A percentile compares a stretch with the other conserved stretches of the same genome.
phyloP scores from a whole-genome alignment of 306 rosid species.

The Vicia villosa region DNA sequence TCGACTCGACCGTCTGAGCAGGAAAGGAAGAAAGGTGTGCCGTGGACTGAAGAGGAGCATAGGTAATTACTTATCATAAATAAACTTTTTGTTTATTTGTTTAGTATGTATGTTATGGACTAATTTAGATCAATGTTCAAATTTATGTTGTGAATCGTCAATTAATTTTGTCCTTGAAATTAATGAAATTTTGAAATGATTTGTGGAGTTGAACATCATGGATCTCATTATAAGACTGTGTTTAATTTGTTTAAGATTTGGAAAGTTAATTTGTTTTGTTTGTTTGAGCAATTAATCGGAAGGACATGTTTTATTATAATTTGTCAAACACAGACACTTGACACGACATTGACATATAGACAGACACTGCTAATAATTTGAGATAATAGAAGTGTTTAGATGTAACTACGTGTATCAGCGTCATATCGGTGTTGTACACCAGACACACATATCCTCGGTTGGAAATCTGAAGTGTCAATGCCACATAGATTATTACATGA shows the following conservation, averaged over 20 bases:
- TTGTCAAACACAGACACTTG: not conserved
- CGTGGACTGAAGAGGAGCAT: constrained; percentile 95
- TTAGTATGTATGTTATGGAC: not conserved
- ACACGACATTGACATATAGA: not conserved
- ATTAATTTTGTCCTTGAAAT: not conserved
- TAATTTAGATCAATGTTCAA: constrained; percentile 21
- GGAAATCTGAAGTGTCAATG: not conserved
- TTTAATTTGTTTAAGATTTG: not conserved
- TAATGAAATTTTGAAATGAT: not conserved
- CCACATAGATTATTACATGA: not conserved
- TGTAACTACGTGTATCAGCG: not conserved
- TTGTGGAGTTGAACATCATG: not conserved
- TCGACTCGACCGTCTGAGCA: constrained; percentile 69
- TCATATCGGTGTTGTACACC: not conserved
- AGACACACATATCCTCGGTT: not conserved
- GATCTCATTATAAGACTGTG: not conserved
- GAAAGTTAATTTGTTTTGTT: constrained; percentile 27
- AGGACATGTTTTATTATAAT: not conserved
- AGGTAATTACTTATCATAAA: constrained; percentile 53
- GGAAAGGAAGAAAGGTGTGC: constrained; percentile 89
- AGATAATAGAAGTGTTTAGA: not conserved
- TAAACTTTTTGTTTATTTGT: not conserved
- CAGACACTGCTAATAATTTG: not conserved
- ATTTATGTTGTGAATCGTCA: not conserved
- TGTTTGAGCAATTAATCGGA: not conserved